phyloP scores from a whole-genome alignment of 2,329 filamentous ascomycete genomes.

The Xylariaceae sp. region DNA sequence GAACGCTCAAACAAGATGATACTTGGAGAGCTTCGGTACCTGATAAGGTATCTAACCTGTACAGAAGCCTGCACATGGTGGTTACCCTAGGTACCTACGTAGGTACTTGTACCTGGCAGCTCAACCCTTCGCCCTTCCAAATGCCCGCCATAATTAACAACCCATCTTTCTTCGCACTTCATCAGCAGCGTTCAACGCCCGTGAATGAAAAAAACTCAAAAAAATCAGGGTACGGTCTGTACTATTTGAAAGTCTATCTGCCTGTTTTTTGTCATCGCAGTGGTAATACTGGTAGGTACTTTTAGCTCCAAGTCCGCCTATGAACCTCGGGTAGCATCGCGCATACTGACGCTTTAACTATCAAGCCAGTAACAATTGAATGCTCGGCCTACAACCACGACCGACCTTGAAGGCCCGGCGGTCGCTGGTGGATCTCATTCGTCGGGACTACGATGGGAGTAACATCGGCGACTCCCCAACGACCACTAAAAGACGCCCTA shows the following conservation, averaged over 20 bases:
- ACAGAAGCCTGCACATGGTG: no score
- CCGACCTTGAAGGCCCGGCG: slow-evolving; percentile 47
- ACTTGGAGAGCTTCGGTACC: no score
- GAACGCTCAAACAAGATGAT: no score
- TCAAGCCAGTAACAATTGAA: slow-evolving; percentile 30
- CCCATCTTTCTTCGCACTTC: no score
- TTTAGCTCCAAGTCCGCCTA: background rate
- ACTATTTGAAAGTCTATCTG: background rate
- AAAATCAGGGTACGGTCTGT: background rate
- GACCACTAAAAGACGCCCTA: slow-evolving; percentile 1
- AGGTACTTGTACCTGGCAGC: no score
- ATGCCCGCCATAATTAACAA: no score
- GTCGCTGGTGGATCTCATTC: slow-evolving; percentile 48
- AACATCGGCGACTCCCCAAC: slow-evolving; percentile 17
- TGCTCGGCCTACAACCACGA: slow-evolving; percentile 47
- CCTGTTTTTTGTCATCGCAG: background rate
- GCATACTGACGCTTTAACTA: background rate
- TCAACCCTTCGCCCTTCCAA: no score
- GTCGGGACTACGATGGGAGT: slow-evolving; percentile 27
- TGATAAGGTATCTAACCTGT: no score
- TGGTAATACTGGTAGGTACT: no score
- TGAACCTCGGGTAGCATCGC: background rate
- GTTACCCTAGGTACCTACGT: no score
- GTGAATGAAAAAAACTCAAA: no score
- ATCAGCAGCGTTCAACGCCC: no score